Conservation (phyloP, 768 basidiomycete genomes). For the Mycena galericulata region DNA sequence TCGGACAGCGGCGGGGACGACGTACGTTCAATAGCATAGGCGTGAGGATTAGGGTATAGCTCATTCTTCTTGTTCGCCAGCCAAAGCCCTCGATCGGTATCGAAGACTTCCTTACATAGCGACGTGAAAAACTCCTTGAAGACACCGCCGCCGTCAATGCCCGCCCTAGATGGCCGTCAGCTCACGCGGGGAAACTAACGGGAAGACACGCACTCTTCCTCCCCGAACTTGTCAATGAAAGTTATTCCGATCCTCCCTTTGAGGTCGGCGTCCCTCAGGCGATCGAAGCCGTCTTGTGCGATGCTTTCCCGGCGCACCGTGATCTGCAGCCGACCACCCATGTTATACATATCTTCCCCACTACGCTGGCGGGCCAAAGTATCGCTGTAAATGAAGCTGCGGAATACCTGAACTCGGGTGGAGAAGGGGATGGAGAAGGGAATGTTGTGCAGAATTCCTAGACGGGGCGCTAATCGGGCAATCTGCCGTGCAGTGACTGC, state of each 20-base stretch:
- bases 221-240: constrained; percentile 93
- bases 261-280: constrained; percentile 80
- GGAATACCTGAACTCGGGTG: constrained; percentile 90
- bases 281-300: constrained; percentile 92
- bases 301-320: constrained; percentile 81
- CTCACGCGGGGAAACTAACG: background rate
- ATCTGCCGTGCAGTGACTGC: constrained; percentile 74
- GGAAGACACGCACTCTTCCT: constrained; percentile 74
- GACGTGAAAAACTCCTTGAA: constrained; percentile 99
- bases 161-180: constrained; percentile 62
- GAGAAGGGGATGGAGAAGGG: constrained; percentile 96
- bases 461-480: constrained; percentile 82
- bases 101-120: constrained; percentile 93
- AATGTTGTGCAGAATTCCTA: constrained; percentile 94
- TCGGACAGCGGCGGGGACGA: constrained; percentile 25
- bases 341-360: constrained; percentile 33
- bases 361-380: constrained; percentile 40
- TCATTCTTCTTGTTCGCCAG: constrained; percentile 91
- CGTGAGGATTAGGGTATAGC: constrained; percentile 94
- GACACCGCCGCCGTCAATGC: constrained; percentile 96
- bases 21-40: constrained; percentile 89
- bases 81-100: constrained; percentile 95
- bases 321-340: constrained; percentile 49
- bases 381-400: constrained; percentile 83
- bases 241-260: constrained; percentile 88